Evolutionary conservation across 2,329 filamentous ascomycete species (phyloP), one percentile per base, ranked within the genome.

Genomic region (Hypoxylon sp.): DNA sequence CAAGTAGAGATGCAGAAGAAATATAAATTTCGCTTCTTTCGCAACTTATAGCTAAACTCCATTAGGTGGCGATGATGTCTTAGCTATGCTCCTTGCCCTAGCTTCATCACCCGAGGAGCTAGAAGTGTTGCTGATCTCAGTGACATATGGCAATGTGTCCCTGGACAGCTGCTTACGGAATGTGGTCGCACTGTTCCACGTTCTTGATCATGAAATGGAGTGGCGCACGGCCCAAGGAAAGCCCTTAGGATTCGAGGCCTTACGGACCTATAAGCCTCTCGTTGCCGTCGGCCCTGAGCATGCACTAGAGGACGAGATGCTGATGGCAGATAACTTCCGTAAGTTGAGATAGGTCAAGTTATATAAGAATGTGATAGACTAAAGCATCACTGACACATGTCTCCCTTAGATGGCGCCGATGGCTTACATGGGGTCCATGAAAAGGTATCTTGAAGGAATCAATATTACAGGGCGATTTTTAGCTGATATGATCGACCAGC

Each of bases 121-220:
- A 21, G 93, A 98, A 77, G 83, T 98, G 34, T 79, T 92, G 48
- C 86, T 98, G 78, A 85, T 99, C 61, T 97, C 94, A 1, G 86
- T 97, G 65, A 97, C 94, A 0, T 97, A 96, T 78, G 96, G 96
- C 61, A 99, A 99, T 76, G 92, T 98, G 21, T 89, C 94, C 71
- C 88, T 97, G 14, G 85, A 94, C 68, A 94, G 91, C 78, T 97
- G 94, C 74, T 84, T 97, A 53, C 89, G 91, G 53, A 99, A 99
- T 79, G 90, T 92, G 14, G 90, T 98, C 39, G 91, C 93, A 23
- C 84, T 98, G 66, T 98, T 99, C 81, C 91, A 97, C 74, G 90
- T 97, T 63, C 86, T 99, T 56, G 93, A 97, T 70, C 92, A 93
- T 76, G 96, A 99, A 81, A 84, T 93, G 71, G 85, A 88, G 71